Evolutionary conservation across 345 rosid species (phyloP).

Genomic region (Eucalyptus caleyi): DNA sequence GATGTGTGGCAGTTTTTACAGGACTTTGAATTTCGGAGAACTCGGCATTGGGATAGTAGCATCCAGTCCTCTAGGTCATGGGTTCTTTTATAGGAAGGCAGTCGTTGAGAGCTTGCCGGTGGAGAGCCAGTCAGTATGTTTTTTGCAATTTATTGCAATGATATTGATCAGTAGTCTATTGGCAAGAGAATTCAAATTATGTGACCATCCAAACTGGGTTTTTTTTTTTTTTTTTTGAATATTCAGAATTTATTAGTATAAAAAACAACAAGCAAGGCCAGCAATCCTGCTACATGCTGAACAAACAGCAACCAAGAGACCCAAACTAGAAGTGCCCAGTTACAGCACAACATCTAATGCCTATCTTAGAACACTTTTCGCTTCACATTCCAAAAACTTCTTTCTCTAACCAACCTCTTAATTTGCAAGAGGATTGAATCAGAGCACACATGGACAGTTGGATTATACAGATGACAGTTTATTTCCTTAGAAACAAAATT

Average conservation of each 20-base stretch:
- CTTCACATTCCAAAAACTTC: neutral
- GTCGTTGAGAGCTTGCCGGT: neutral
- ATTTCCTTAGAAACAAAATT: neutral
- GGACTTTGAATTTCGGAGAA: neutral
- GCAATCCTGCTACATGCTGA: neutral
- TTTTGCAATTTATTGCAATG: neutral
- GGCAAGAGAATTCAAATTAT: neutral
- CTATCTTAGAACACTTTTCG: neutral
- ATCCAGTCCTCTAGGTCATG: constrained; percentile 33
- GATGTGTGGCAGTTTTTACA: neutral
- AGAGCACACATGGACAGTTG: neutral
- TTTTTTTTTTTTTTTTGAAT: rapidly evolving
- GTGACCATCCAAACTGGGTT: neutral
- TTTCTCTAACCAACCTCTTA: neutral
- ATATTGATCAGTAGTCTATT: neutral
- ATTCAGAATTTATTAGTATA: neutral
- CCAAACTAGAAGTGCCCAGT: neutral
- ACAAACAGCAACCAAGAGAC: neutral
- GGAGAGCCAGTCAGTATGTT: constrained; percentile 9
- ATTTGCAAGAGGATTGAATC: neutral
- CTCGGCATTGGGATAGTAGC: constrained; percentile 28
- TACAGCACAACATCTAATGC: neutral
- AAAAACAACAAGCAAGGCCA: neutral
- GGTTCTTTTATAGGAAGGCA: constrained; percentile 30
- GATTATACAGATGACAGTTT: neutral